Evolutionary conservation across 768 basidiomycete species (phyloP), one percentile per base, ranked within the genome.

Genomic region (Termitomyces sp.): DNA sequence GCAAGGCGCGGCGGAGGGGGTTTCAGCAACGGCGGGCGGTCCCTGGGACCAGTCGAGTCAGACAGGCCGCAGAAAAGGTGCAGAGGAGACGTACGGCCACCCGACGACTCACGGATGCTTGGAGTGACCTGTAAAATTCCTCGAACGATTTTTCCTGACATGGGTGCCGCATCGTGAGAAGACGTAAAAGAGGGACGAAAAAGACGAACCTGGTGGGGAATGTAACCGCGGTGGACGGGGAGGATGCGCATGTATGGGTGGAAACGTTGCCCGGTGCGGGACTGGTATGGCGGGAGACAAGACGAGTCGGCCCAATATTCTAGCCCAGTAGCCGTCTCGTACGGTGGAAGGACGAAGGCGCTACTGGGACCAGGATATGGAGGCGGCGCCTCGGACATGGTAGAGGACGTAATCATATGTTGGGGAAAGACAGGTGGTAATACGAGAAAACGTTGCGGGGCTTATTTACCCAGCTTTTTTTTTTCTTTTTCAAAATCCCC

Each of bases 221-320:
- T 56, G 28, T 56, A 56, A 4, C 28, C 24, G 3, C 49, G 30
- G 5, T 51, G 56, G 1, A 56, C 49, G 6, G 56, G 55, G 8
- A 49, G 54, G 32, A 56, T 35, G 3, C 56, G 52, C 38, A 35
- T 51, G n/a, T 65, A 65, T 0, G 63, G 59, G 18, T 61, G 62
- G 22, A 28, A 63, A 1, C 62, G 57, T 11, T 51, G 36, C 1
- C 56, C 55, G 5, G 59, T 54, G 5, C 63, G 57, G 9, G 43
- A 36, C 20, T 54, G 56, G 20, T 65, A 65, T 0, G 59, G 41
- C 1, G 63, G 62, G 6, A 65, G 52, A 11, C 63, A 52, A 6
- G 41, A 59, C 5, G 62, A 57, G 44, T 65, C 62, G 5, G 33
- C 55, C 40, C 55, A 59, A 26, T 50, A 52, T 33, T 60, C 55